Base-by-base conservation (phyloP, 176 grass and related monocot genomes). In the Phragmites australis region DNA sequence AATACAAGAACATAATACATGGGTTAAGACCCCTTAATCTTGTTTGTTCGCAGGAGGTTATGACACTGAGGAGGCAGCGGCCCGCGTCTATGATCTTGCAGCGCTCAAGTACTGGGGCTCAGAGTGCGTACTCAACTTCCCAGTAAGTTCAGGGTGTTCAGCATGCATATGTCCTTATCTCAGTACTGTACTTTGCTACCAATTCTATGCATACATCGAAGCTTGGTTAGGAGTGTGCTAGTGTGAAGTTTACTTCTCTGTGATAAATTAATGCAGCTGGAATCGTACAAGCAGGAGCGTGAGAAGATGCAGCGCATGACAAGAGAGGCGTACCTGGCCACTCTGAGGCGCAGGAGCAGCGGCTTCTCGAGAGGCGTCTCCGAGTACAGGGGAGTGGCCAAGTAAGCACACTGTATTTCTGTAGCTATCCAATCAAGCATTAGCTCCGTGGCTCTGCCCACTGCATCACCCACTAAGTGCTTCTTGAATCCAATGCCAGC, bases 331-430 rank as follows among this genome's bases (percentile, higher is more conserved):
- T 94, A 89, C 65, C 52, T 97, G 64, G 83, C 81, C 6, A 81
- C 78, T 21, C 83, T 97, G 23, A 84, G 81, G 52, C 89, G 94
- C 61, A 87, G 77, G 84, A 97, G 94, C 77, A 83, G 51, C 60
- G 88, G 89, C 44, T 97, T 97, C 84, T 81, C 94, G 5, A 90
- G 94, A 61, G 94, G 94, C 23, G 45, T 51, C 68, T 97, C 94
- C 63, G 88, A 56, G 75, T 97, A 94, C 85, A 81, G 92, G 61
- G 94, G 94, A 42, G 94, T 97, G 57, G 82, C 94, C n/a, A 92
- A 34, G 94, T 97, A 64, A 17, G 21, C 45, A 31, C 19, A 3
- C 51, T 71, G 45, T 54, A 5, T 39, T 27, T 53, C 60, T 18
- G 71, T 25, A 78, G 74, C 58, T 31, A 6, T 78, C 80, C n/a